These are phyloP conservation scores for Ascoidea tarda DNA, from an alignment of 805 yeast genomes.

Conservation along the genomic window DNA sequence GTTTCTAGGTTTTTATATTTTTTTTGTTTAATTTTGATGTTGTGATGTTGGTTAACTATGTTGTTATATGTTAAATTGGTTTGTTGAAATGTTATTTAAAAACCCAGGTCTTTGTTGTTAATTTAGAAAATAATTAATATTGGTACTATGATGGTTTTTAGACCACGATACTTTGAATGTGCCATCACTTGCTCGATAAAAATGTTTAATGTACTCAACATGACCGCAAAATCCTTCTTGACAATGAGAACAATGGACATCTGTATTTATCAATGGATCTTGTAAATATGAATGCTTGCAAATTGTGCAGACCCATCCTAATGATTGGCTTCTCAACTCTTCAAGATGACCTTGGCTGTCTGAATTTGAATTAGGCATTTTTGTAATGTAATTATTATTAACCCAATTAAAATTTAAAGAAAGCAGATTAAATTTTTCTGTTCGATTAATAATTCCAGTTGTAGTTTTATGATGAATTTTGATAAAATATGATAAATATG, in stretches of 20 bases:
- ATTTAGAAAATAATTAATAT: too few relatives aligned
- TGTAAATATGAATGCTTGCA: not conserved
- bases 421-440: too few relatives aligned
- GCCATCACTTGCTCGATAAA: not conserved
- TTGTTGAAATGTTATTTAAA: too few relatives aligned
- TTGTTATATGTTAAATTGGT: too few relatives aligned
- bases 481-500: too few relatives aligned
- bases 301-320: not conserved
- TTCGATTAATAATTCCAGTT: too few relatives aligned
- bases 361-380: not conserved
- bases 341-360: not conserved
- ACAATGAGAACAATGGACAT: not conserved
- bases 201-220: not conserved
- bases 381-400: too few relatives aligned
- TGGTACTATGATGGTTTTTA: not conserved
- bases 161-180: not conserved
- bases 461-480: too few relatives aligned
- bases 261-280: not conserved
- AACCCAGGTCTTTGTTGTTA: not conserved
- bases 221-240: not conserved
- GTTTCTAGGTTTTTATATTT: too few relatives aligned
- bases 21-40: too few relatives aligned
- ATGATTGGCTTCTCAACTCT: not conserved
- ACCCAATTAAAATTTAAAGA: too few relatives aligned
- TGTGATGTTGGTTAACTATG: too few relatives aligned